Evolutionary conservation across 305 asterid species (phyloP).

Genomic region (Fraxinus velutina): DNA sequence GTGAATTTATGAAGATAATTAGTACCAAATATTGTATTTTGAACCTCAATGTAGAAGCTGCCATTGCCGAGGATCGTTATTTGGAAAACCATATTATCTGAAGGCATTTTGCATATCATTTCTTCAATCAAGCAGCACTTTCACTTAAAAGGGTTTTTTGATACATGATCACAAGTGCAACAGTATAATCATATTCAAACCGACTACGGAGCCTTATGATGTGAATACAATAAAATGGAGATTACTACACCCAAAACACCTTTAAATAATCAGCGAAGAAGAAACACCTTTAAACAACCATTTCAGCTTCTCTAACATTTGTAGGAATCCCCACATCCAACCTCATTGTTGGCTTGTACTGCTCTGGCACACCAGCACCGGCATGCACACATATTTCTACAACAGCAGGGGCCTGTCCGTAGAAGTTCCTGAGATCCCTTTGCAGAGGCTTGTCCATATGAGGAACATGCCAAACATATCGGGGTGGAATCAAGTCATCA

Average conservation of each 20-base stretch:
- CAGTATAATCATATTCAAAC: not conserved
- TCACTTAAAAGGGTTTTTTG: not conserved
- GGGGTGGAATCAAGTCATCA: constrained; percentile 80
- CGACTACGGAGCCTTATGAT: not conserved
- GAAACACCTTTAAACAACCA: constrained; percentile 58
- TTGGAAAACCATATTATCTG: not conserved
- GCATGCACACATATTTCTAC: constrained; percentile 82
- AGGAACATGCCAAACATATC: constrained; percentile 90
- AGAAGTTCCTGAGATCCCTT: constrained; percentile 73
- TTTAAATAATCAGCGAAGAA: not conserved
- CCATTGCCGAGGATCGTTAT: not conserved
- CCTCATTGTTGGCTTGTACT: constrained; percentile 84
- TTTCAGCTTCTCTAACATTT: constrained; percentile 77
- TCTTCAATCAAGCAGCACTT: not conserved
- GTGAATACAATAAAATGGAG: not conserved
- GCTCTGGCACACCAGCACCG: constrained; percentile 82
- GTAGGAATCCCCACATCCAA: constrained; percentile 84
- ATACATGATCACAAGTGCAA: not conserved
- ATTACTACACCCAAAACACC: not conserved
- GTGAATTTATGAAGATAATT: not conserved
- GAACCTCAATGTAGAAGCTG: not conserved
- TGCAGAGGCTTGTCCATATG: constrained; percentile 43
- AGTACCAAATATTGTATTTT: not conserved
- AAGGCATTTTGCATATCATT: not conserved
- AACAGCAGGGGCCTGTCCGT: constrained; percentile 91